Evolutionary conservation across 2,329 filamentous ascomycete species (phyloP).

Genomic region (Fusarium sp.): DNA sequence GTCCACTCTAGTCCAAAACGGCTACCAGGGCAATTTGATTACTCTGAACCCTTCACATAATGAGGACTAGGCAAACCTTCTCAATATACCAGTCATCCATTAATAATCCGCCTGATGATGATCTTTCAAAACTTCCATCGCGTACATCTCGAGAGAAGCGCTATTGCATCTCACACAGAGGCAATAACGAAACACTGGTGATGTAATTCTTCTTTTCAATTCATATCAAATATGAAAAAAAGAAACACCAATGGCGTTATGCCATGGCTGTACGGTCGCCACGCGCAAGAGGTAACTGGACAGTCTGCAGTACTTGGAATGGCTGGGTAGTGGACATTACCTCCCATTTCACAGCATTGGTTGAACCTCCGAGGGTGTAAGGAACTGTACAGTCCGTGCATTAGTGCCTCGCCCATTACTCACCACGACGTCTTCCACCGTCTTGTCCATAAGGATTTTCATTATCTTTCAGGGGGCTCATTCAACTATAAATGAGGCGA

Average conservation of each 20-base stretch:
- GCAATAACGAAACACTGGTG: rapidly evolving
- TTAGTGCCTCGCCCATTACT: background rate
- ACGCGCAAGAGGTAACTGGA: background rate
- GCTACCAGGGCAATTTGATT: background rate
- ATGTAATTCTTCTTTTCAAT: rapidly evolving
- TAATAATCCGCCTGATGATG: background rate
- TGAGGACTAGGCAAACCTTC: no score
- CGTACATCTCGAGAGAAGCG: no score
- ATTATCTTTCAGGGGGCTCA: background rate
- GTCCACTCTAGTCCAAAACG: rapidly evolving
- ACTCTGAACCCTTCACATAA: rapidly evolving
- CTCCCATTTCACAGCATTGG: no score
- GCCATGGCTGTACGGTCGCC: background rate
- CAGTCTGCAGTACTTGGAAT: background rate
- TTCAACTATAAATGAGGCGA: background rate
- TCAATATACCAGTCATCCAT: background rate
- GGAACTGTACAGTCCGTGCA: constrained; percentile 9
- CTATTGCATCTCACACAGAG: rapidly evolving
- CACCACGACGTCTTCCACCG: background rate
- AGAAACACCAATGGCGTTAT: background rate
- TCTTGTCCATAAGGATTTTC: rapidly evolving
- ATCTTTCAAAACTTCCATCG: background rate
- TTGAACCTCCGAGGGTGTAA: background rate
- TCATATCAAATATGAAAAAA: background rate
- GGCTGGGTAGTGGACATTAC: background rate